Percentiles rank a stretch among this genome's conserved stretches.
Conservation (phyloP, 2,329 filamentous ascomycete genomes). For the Sclerotinia glacialis region DNA sequence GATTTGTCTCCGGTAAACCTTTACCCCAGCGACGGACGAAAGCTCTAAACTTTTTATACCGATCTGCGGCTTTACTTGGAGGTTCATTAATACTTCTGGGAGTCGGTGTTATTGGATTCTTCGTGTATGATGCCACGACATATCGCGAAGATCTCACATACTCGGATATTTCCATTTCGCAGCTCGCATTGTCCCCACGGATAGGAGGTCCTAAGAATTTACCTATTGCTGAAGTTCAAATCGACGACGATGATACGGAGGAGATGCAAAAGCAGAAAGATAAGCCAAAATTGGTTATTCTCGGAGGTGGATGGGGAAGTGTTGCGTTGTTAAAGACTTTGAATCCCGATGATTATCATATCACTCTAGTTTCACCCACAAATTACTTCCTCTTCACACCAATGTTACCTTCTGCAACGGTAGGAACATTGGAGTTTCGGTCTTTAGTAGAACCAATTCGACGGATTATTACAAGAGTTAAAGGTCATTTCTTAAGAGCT, state of each 20-base stretch:
- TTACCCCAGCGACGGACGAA: constrained; percentile 50
- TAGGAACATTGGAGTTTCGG: constrained; percentile 87
- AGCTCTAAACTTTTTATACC: constrained; percentile 60
- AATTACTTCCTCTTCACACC: constrained; percentile 99
- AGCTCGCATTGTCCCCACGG: constrained; percentile 75
- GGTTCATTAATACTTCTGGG: constrained; percentile 71
- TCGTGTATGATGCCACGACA: constrained; percentile 88
- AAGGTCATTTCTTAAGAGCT: constrained; percentile 87
- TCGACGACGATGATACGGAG: constrained; percentile 83
- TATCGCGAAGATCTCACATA: constrained; percentile 70
- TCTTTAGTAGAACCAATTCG: constrained; percentile 92
- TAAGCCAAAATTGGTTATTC: constrained; percentile 88
- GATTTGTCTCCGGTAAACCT: constrained; percentile 51
- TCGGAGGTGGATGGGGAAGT: constrained; percentile 94
- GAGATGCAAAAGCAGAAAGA: constrained; percentile 69
- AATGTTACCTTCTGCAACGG: constrained; percentile 95
- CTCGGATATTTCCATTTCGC: constrained; percentile 77
- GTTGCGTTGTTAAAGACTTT: constrained; percentile 88
- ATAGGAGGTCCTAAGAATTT: constrained; percentile 91
- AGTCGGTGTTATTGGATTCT: constrained; percentile 74
- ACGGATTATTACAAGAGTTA: constrained; percentile 71
- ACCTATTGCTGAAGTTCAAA: constrained; percentile 80
- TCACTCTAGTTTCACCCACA: constrained; percentile 89
- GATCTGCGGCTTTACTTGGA: constrained; percentile 69
- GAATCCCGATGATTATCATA: constrained; percentile 87